A percentile compares a stretch with the other conserved stretches of the same genome.
These are phyloP conservation scores for Vitellaria paradoxa DNA, from an alignment of 179 eudicot species.

Conservation along the genomic window DNA sequence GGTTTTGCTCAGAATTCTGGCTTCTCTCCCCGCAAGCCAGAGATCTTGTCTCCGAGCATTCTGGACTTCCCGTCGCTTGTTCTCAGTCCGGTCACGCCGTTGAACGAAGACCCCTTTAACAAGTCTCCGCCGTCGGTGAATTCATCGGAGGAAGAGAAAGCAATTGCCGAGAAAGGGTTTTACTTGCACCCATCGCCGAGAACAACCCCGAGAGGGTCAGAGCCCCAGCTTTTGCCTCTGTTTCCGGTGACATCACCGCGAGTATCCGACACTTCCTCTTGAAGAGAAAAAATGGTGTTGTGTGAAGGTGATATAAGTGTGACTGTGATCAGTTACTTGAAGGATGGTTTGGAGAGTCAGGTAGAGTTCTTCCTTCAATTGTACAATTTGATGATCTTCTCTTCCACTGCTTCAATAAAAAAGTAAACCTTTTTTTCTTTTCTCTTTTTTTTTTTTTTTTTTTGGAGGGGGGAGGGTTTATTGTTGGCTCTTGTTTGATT, in stretches of 20 bases:
- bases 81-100: slow-evolving; percentile 57
- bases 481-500: too few species aligned
- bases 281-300: background rate
- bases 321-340: background rate
- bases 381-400: slow-evolving; percentile 15
- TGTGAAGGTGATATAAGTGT: background rate
- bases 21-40: slow-evolving; percentile 1
- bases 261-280: slow-evolving; percentile 7
- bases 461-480: too few species aligned
- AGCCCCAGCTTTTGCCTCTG: slow-evolving; percentile 41
- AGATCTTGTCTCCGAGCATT: slow-evolving; percentile 53
- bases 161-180: slow-evolving; percentile 60
- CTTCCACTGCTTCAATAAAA: slow-evolving; percentile 1
- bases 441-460: too few species aligned
- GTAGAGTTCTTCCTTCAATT: slow-evolving; percentile 3
- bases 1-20: background rate
- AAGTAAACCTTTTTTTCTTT: too few species aligned
- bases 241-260: slow-evolving; percentile 46
- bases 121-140: slow-evolving; percentile 18
- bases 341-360: background rate
- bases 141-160: slow-evolving; percentile 46
- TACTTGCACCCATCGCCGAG: slow-evolving; percentile 59
- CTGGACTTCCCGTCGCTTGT: slow-evolving; percentile 52
- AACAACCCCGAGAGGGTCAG: slow-evolving; percentile 16
- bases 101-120: slow-evolving; percentile 27